A percentile compares a stretch with the other conserved stretches of the same genome.
Evolutionary conservation across 495 filamentous ascomycete genomes (phyloP).

Genomic region (Penicillium goetzii): DNA sequence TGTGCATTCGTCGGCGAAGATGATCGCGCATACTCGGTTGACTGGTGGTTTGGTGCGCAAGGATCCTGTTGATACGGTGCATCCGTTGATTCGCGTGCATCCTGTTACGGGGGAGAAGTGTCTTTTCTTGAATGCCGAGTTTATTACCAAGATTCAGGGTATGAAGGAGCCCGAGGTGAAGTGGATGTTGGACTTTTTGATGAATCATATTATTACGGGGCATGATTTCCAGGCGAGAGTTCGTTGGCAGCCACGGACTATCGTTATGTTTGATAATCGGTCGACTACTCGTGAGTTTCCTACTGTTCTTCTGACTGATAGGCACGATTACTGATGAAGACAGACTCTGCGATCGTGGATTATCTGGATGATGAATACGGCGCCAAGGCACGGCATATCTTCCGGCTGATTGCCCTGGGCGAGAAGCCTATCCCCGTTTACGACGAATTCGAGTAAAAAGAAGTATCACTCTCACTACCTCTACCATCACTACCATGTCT

Average conservation of each 20-base stretch:
- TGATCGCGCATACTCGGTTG: constrained; percentile 67
- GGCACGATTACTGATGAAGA: neutral
- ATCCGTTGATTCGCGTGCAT: constrained; percentile 75
- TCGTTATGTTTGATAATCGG: constrained; percentile 84
- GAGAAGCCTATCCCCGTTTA: constrained; percentile 57
- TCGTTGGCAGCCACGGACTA: constrained; percentile 78
- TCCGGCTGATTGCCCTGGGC: constrained; percentile 55
- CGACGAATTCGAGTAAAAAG: constrained; percentile 45
- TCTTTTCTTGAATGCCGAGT: constrained; percentile 79
- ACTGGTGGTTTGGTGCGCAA: constrained; percentile 69
- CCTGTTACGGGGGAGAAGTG: constrained; percentile 81
- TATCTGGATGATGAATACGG: constrained; percentile 53
- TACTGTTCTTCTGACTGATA: neutral
- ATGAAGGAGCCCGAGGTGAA: constrained; percentile 64
- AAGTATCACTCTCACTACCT: neutral
- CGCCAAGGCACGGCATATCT: constrained; percentile 54
- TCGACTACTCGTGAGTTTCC: constrained; percentile 56
- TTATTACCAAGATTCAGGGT: constrained; percentile 76
- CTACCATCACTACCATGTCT: neutral
- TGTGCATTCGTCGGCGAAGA: constrained; percentile 73
- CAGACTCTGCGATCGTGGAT: constrained; percentile 58
- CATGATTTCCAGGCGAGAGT: constrained; percentile 90
- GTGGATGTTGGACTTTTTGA: constrained; percentile 79
- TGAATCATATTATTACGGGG: constrained; percentile 79
- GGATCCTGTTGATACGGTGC: constrained; percentile 67